Evolutionary conservation across 257 asterid genomes (phyloP).

Genomic region (Phtheirospermum japonicum): DNA sequence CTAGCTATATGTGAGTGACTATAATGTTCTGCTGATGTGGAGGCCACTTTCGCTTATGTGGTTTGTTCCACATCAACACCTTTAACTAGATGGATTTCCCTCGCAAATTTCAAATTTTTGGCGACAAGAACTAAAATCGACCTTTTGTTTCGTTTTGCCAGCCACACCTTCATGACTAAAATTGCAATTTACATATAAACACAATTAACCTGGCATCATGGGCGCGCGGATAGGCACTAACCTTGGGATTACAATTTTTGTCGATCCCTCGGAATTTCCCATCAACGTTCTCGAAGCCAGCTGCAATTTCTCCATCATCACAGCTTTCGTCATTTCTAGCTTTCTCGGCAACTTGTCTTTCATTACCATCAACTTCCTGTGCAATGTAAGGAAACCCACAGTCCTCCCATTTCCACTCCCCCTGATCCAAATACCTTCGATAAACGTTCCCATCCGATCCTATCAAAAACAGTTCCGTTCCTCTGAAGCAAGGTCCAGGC

Average conservation of each 20-base stretch:
- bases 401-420: slow-evolving; percentile 77
- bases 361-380: slow-evolving; percentile 22
- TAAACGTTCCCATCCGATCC: slow-evolving; percentile 79
- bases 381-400: slow-evolving; percentile 49
- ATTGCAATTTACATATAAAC: too few relatives aligned
- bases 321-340: slow-evolving; percentile 31
- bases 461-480: slow-evolving; percentile 49
- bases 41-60: neutral
- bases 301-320: slow-evolving; percentile 31
- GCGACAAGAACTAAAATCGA: neutral
- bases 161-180: too few relatives aligned
- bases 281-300: slow-evolving; percentile 29
- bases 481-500: slow-evolving; percentile 83
- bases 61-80: too few relatives aligned
- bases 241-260: slow-evolving; percentile 65
- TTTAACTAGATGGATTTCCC: neutral
- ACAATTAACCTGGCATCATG: too few relatives aligned
- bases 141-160: too few relatives aligned
- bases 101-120: too few relatives aligned
- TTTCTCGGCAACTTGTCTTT: slow-evolving; percentile 11
- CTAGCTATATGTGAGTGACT: neutral
- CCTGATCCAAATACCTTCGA: slow-evolving; percentile 54
- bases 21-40: neutral
- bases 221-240: neutral
- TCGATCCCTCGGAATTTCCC: slow-evolving; percentile 25